phyloP scores from a whole-genome alignment of 192 early-diverging fungal species.

The Backusella macrospora region DNA sequence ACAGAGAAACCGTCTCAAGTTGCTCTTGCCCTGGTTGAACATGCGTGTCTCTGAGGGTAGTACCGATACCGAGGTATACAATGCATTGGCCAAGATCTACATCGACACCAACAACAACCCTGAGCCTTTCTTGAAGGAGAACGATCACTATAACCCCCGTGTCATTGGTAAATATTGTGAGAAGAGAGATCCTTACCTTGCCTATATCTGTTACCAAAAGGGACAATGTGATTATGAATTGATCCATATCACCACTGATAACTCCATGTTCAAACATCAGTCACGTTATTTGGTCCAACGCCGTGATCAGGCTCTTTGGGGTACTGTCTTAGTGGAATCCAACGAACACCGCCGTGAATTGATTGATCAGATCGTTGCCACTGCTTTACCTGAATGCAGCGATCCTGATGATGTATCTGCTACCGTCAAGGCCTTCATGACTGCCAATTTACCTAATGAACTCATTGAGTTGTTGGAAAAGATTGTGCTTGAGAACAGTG shows the following conservation, averaged over 20 bases:
- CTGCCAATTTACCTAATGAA: constrained; percentile 92
- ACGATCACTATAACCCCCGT: constrained; percentile 85
- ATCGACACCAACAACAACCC: constrained; percentile 99
- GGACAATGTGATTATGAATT: constrained; percentile 95
- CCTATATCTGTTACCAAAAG: constrained; percentile 92
- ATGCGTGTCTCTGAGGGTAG: constrained; percentile 84
- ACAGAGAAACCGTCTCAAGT: constrained; percentile 96
- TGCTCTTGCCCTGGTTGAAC: constrained; percentile 95
- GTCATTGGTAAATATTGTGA: constrained; percentile 99
- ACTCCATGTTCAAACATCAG: constrained; percentile 99
- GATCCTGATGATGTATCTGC: constrained; percentile 98
- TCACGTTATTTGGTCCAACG: constrained; percentile 93
- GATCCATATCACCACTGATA: constrained; percentile 95
- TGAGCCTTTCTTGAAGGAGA: constrained; percentile 91
- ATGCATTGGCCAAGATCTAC: constrained; percentile 98
- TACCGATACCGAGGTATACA: constrained; percentile 90
- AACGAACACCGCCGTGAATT: constrained; percentile 86
- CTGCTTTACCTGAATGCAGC: constrained; percentile 90
- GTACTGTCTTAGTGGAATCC: constrained; percentile 73
- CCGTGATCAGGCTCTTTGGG: constrained; percentile 85
- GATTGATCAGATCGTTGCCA: constrained; percentile 92
- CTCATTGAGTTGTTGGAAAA: constrained; percentile 97
- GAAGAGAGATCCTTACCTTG: constrained; percentile 96
- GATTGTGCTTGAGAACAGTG: constrained; percentile 89
- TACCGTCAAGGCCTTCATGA: constrained; percentile 98